Conservation (phyloP, 345 rosid genomes). For the Eucalyptus leucophloia region DNA sequence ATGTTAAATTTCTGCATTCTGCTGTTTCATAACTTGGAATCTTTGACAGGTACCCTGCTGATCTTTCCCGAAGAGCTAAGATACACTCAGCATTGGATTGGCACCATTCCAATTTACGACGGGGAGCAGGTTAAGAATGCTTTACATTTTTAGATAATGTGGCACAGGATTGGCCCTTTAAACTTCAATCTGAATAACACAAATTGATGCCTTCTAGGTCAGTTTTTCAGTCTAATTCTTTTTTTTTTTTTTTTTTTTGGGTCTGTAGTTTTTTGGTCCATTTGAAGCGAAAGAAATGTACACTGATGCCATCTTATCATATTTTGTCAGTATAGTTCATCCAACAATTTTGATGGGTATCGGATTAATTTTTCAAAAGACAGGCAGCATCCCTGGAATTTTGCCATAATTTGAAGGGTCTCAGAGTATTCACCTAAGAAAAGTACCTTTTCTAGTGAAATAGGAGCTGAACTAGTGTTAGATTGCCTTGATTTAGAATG, state of each 20-base stretch:
- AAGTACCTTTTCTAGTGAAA: not conserved
- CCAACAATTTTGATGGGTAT: not conserved
- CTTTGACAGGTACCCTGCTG: constrained; percentile 63
- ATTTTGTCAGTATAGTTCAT: not conserved
- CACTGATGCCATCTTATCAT: not conserved
- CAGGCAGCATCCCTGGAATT: not conserved
- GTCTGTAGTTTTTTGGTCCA: not conserved
- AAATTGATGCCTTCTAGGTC: not conserved
- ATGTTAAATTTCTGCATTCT: not conserved
- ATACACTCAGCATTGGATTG: constrained; percentile 77
- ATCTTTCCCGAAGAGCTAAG: constrained; percentile 72
- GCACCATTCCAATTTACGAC: constrained; percentile 79
- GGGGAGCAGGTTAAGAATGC: constrained; percentile 42
- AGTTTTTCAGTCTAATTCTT: not conserved
- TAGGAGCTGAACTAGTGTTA: not conserved
- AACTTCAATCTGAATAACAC: not conserved
- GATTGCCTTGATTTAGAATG: not conserved
- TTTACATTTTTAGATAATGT: not conserved
- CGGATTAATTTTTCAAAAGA: not conserved
- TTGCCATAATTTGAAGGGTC: not conserved
- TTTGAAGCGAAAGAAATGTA: not conserved
- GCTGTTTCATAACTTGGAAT: not conserved
- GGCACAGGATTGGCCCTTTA: not conserved
- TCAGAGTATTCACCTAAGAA: not conserved
- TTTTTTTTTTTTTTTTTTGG: too few species aligned